phyloP scores from a whole-genome alignment of 164 flowering plant genomes.

The Stephania cephalantha region DNA sequence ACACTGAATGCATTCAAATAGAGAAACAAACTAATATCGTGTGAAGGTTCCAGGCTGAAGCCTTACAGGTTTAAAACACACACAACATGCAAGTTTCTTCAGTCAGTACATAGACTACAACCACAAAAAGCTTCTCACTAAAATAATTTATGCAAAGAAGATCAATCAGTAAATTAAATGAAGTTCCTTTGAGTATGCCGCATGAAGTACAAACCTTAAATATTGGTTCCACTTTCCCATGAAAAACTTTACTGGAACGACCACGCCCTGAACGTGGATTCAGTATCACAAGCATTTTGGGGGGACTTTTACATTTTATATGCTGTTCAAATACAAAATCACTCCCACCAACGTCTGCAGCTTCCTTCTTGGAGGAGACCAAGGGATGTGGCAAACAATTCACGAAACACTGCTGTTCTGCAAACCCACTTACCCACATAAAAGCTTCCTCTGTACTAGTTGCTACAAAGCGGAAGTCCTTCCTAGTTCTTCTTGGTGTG shows the following conservation, averaged over 20 bases:
- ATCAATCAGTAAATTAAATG: neutral
- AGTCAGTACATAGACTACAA: neutral
- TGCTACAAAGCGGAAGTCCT: slow-evolving; percentile 83
- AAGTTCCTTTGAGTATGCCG: neutral
- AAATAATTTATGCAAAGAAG: neutral
- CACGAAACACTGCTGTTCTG: slow-evolving; percentile 86
- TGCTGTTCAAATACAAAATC: slow-evolving; percentile 63
- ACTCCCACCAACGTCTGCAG: slow-evolving; percentile 41
- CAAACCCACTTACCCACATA: slow-evolving; percentile 91
- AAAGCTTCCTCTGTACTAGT: slow-evolving; percentile 70
- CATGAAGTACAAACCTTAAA: slow-evolving; percentile 59
- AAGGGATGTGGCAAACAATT: slow-evolving; percentile 88
- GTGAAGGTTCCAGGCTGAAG: neutral
- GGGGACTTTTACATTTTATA: slow-evolving; percentile 75
- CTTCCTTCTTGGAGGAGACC: slow-evolving; percentile 75
- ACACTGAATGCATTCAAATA: neutral
- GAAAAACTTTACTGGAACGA: slow-evolving; percentile 92
- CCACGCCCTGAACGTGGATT: slow-evolving; percentile 98
- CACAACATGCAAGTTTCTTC: neutral
- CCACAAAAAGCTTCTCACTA: neutral
- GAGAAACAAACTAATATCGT: neutral
- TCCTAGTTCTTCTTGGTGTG: slow-evolving; percentile 58
- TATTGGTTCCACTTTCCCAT: slow-evolving; percentile 80
- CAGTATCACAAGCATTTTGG: slow-evolving; percentile 81
- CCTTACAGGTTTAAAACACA: neutral